phyloP scores from a whole-genome alignment of 1,284 basidiomycete species.

The Leccinum ponderosum region DNA sequence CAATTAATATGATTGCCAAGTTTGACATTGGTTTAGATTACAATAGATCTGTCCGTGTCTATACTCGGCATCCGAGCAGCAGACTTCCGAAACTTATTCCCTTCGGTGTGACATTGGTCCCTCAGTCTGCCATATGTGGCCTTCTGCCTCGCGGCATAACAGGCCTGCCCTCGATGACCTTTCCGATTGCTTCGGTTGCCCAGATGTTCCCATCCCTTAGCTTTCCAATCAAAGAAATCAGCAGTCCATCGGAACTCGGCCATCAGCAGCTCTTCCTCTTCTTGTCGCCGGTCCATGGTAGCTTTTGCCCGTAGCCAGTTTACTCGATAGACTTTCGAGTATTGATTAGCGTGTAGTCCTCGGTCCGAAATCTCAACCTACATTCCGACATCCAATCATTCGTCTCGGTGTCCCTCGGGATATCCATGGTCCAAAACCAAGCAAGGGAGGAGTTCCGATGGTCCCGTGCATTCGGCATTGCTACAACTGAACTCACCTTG shows the following conservation, averaged over 20 bases:
- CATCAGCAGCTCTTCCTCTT: background rate
- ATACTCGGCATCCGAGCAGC: background rate
- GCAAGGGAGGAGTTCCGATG: background rate
- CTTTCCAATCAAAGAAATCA: background rate
- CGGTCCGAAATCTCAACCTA: background rate
- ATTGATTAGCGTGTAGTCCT: background rate
- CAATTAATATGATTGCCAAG: background rate
- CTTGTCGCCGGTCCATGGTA: background rate
- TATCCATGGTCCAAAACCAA: conserved; percentile 5
- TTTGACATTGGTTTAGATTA: background rate
- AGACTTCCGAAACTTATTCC: background rate
- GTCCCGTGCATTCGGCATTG: background rate
- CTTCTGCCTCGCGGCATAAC: background rate
- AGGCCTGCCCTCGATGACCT: background rate
- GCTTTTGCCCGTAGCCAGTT: conserved; percentile 1
- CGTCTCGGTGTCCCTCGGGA: background rate
- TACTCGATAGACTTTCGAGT: background rate
- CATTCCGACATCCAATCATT: conserved; percentile 6
- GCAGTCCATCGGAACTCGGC: background rate
- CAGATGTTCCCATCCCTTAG: background rate
- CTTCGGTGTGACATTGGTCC: background rate
- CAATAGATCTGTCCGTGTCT: background rate
- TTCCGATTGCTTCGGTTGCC: background rate
- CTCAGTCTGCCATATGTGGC: background rate
- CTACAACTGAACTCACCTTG: background rate